These are phyloP conservation scores for Nannizzia gypsea DNA, from an alignment of 2,329 filamentous ascomycete species.

Conservation along the genomic window DNA sequence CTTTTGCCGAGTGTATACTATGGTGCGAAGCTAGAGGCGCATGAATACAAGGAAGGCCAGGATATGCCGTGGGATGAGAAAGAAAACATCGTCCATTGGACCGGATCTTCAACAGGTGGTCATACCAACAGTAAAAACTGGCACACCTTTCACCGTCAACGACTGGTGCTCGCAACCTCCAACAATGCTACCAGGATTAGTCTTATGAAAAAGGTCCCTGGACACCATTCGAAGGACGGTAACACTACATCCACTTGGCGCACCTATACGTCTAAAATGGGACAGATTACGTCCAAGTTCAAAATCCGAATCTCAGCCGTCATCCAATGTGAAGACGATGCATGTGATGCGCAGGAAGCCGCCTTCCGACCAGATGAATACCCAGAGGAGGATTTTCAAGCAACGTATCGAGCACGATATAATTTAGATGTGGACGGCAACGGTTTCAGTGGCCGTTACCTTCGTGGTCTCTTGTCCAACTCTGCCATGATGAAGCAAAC, in stretches of 20 bases:
- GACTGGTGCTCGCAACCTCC: constrained; percentile 29
- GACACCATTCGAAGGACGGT: background rate
- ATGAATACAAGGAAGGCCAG: constrained; percentile 29
- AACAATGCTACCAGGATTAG: background rate
- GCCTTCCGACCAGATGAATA: constrained; percentile 17
- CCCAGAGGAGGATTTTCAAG: constrained; percentile 24
- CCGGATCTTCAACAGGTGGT: constrained; percentile 43
- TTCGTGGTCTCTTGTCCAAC: constrained; percentile 39
- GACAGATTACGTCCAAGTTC: constrained; percentile 21
- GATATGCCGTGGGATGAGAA: constrained; percentile 42
- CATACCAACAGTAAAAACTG: constrained; percentile 28
- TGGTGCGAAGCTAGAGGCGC: constrained; percentile 21
- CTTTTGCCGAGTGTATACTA: constrained; percentile 42
- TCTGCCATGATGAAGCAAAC: constrained; percentile 43
- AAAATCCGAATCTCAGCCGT: constrained; percentile 38
- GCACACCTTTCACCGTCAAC: constrained; percentile 38
- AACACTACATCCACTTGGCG: constrained; percentile 7
- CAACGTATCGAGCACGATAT: constrained; percentile 31
- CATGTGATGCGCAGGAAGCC: constrained; percentile 21
- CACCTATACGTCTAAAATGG: constrained; percentile 9
- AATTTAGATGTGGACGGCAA: constrained; percentile 48
- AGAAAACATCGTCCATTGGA: constrained; percentile 43
- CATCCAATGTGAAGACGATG: constrained; percentile 33
- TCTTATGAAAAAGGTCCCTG: constrained; percentile 6
- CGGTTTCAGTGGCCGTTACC: constrained; percentile 44